Conservation (phyloP, 352 stramenopile species). For the Globisporangium ultimum region DNA sequence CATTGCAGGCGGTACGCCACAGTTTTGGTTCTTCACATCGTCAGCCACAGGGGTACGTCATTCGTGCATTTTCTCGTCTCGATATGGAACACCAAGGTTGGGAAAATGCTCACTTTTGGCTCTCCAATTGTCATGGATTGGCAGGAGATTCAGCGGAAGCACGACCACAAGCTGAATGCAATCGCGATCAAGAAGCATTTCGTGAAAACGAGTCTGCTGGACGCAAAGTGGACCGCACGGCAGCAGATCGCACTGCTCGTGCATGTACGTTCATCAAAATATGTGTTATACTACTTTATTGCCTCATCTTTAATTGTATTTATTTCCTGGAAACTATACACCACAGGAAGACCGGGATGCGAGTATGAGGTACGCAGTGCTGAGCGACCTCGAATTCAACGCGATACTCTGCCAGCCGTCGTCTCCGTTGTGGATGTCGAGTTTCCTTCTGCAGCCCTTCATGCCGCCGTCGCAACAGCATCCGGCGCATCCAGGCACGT, state of each 20-base stretch:
- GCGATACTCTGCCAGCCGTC: conserved; percentile 41
- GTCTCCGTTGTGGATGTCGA: conserved; percentile 36
- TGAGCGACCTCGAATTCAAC: conserved; percentile 61
- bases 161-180: conserved; percentile 26
- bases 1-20: conserved; percentile 33
- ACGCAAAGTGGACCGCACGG: conserved; percentile 16
- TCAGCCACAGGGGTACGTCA: conserved; percentile 36
- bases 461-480: conserved; percentile 24
- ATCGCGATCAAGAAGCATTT: conserved; percentile 46
- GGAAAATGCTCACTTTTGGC: too few relatives aligned
- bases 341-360: conserved; percentile 38
- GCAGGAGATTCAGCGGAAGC: conserved; percentile 55
- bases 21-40: conserved; percentile 66
- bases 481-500: conserved; percentile 29
- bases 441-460: conserved; percentile 51
- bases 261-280: conserved; percentile 17
- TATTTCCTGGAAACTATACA: neutral
- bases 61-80: neutral
- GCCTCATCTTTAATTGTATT: neutral
- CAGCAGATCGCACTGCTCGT: conserved; percentile 22
- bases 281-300: neutral
- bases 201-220: conserved; percentile 15
- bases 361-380: conserved; percentile 28
- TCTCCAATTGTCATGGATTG: too few relatives aligned
- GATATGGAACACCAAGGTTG: too few relatives aligned